These are phyloP conservation scores for Quercus agrifolia DNA, from an alignment of 306 rosid species.

Conservation along the genomic window DNA sequence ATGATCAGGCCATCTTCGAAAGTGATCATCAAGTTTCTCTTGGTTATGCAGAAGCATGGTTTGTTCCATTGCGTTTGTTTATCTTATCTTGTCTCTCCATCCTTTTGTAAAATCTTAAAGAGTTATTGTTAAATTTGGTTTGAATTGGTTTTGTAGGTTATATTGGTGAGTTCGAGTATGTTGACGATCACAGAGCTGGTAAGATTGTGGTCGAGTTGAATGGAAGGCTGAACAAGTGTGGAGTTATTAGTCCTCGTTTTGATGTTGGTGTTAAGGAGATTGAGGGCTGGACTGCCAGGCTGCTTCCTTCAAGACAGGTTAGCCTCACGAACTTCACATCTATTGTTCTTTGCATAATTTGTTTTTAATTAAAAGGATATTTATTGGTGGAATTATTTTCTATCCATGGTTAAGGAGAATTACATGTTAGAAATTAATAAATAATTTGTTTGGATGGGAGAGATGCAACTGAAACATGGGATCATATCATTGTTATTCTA, in stretches of 20 bases:
- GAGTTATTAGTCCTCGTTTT: constrained; percentile 73
- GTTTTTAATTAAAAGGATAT: background rate
- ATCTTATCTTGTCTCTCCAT: background rate
- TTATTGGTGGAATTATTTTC: background rate
- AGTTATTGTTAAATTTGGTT: background rate
- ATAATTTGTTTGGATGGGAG: background rate
- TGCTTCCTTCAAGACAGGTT: constrained; percentile 69
- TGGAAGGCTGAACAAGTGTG: constrained; percentile 66
- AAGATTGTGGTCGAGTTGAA: constrained; percentile 65
- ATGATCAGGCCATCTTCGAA: constrained; percentile 43
- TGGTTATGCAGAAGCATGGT: constrained; percentile 61
- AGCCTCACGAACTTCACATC: background rate
- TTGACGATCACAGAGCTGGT: constrained; percentile 63
- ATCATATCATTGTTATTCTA: background rate
- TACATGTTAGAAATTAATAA: background rate
- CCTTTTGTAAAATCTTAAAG: background rate
- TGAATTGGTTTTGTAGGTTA: constrained; percentile 30
- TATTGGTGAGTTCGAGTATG: constrained; percentile 62
- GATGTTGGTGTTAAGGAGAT: constrained; percentile 62
- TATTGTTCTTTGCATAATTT: background rate
- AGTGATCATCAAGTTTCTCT: constrained; percentile 38
- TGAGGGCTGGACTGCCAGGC: constrained; percentile 66
- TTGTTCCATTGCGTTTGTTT: background rate
- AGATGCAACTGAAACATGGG: background rate
- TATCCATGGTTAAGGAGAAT: background rate